Evolutionary conservation across 495 filamentous ascomycete species (phyloP), one percentile per base, ranked within the genome.

Genomic region (Podospora pseudoanserina): DNA sequence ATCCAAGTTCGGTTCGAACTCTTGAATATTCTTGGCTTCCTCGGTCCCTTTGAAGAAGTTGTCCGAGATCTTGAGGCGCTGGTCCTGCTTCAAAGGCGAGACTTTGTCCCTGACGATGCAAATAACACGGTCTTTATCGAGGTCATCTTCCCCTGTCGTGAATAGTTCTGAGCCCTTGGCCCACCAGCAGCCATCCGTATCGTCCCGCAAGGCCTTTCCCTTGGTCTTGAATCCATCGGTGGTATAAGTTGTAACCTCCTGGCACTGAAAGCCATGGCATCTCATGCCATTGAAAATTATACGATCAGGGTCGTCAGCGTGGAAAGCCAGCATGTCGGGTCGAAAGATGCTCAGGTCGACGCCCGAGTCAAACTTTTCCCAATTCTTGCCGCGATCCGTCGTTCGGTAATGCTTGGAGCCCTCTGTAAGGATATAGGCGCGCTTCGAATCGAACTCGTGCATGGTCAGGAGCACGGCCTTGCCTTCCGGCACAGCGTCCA

Each of bases 281-380:
- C 87, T 81, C 79, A 88, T 85, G 54, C 86, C 88, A 68, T 91
- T 89, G 73, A 96, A 92, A 60, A 99, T 84, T 59, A 97, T 89
- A 80, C 91, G 93, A 69, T 91, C 85, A 11, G 87, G 86, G 77
- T 99, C 91, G 68, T 76, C 80, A 23, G 92, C 91, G 81, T 97
- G 92, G 79, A 96, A 98, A 26, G 77, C 80, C 66, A 98, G 79
- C 20, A 82, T 75, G 34, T 83, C 83, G 39, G 81, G 83, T 30
- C 73, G 73, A 64, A 73, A 79, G 63, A 72, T 75, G 78, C 79
- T 82, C 75, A 74, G 73, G 68, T 73, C 77, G 32, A 80, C 84
- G 34, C 82, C 77, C 15, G 89, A 86, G 59, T 86, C 73, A 75
- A 97, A 97, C 20, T 84, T 75, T 39, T 80, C 78, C 96, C 96